Evolutionary conservation across 805 yeast genomes (phyloP), one percentile per base, ranked within the genome.

Genomic region (Yarrowia sp.): DNA sequence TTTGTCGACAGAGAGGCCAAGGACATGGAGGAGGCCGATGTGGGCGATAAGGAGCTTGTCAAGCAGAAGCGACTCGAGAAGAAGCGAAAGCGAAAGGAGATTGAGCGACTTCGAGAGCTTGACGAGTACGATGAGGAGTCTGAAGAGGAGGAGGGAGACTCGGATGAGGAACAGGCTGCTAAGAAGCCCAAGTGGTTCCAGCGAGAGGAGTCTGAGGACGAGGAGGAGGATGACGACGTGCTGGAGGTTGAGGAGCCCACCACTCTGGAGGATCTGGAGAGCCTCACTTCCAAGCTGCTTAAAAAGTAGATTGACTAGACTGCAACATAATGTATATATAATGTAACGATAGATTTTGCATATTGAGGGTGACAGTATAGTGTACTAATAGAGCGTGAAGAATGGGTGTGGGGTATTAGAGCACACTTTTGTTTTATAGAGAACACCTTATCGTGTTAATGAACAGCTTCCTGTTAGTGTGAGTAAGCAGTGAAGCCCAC

Each of bases 241-340:
- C 81, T 90, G 70, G 97, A 93, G 79, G 82, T 91, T 56, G 96
- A 91, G 73, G 91, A 88, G 74, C 98, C 98, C 15, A 90, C 91
- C 74, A 90, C 97, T 16, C 82, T 95, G 77, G 97, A 92, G 78
- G 99, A 95, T 76, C 84, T 95, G 78, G 99, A 95, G 82, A 92
- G 96, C 1, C 63, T 78, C 7, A 74, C 80, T 12, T 59, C 77
- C 10, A 67, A 67, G 46, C 72, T 77, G 45, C 70, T 77, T 56
- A 40, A 69, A 32, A 64, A 63, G 55, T 63, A 38, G n/a, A 16
- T 22, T 46, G 61, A 46, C 36, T 14, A n/a, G 19, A 52, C 43
- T n/a, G 36, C 58, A 36, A n/a, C 58, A 40, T 53, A 58, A 38
- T 63, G 67, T 63, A 63, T 49, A 63, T 52, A 52, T 52, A 52